phyloP scores from a whole-genome alignment of 768 basidiomycete genomes.

The Dentipellis sp. region DNA sequence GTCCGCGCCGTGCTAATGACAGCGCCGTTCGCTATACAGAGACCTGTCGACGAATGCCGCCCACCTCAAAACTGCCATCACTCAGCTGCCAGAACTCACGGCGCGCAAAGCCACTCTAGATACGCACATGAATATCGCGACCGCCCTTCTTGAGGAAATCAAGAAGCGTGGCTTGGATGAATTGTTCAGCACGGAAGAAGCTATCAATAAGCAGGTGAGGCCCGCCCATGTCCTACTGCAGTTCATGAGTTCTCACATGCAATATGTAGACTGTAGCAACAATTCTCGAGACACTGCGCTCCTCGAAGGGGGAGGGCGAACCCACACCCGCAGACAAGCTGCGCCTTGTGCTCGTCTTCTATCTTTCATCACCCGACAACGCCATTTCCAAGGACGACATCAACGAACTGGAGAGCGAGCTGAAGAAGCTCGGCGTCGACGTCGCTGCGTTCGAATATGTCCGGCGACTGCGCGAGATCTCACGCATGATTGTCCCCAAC shows the following conservation, averaged over 20 bases:
- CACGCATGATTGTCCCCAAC: constrained; percentile 77
- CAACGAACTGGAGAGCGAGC: constrained; percentile 76
- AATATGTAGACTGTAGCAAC: constrained; percentile 53
- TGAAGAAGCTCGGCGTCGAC: constrained; percentile 77
- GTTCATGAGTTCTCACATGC: neutral
- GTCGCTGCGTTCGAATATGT: constrained; percentile 86
- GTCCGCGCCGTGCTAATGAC: neutral
- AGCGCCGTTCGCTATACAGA: constrained; percentile 25
- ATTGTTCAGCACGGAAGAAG: constrained; percentile 94
- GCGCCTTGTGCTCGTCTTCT: constrained; percentile 91
- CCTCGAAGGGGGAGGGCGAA: constrained; percentile 50
- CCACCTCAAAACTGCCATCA: constrained; percentile 94
- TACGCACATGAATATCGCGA: constrained; percentile 99
- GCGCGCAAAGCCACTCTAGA: constrained; percentile 95
- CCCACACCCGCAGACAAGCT: constrained; percentile 81
- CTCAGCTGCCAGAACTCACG: constrained; percentile 91
- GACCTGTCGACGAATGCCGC: constrained; percentile 91
- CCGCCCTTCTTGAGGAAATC: constrained; percentile 88
- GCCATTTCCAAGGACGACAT: constrained; percentile 83
- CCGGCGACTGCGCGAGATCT: constrained; percentile 83
- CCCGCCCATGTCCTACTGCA: neutral
- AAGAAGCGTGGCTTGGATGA: constrained; percentile 93
- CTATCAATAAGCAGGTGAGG: constrained; percentile 74
- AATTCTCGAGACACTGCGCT: constrained; percentile 83
- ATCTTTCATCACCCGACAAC: constrained; percentile 78